Conservation (phyloP, 1,284 basidiomycete genomes). For the Irpex sp. region DNA sequence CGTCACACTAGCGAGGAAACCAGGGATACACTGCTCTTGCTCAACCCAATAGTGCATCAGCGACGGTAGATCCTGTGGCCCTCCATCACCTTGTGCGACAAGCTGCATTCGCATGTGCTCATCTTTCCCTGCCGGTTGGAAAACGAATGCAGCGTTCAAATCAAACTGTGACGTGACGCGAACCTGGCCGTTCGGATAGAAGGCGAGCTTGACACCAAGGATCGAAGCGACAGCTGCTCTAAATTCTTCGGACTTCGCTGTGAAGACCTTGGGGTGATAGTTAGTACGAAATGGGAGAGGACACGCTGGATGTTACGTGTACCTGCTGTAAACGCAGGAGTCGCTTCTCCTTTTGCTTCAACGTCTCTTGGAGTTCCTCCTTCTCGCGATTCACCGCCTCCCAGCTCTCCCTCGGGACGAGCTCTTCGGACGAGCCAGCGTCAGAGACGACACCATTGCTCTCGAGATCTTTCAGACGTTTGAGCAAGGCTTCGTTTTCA, state of each 20-base stretch:
- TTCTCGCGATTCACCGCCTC: slow-evolving; percentile 64
- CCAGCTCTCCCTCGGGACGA: slow-evolving; percentile 69
- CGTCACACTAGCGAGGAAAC: slow-evolving; percentile 73
- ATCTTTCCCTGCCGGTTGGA: slow-evolving; percentile 45
- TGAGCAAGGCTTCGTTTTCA: slow-evolving; percentile 74
- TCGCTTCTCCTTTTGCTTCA: slow-evolving; percentile 75
- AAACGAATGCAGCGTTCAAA: slow-evolving; percentile 66
- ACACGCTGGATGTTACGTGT: slow-evolving; percentile 2
- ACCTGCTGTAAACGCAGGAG: slow-evolving; percentile 71
- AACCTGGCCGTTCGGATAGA: slow-evolving; percentile 81
- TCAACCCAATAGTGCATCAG: slow-evolving; percentile 73
- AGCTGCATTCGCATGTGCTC: slow-evolving; percentile 60
- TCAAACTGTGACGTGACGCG: slow-evolving; percentile 82
- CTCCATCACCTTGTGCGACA: slow-evolving; percentile 63
- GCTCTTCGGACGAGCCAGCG: slow-evolving; percentile 25
- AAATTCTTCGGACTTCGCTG: slow-evolving; percentile 77
- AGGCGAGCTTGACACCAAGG: slow-evolving; percentile 81
- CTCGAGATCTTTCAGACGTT: slow-evolving; percentile 55
- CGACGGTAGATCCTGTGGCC: slow-evolving; percentile 62
- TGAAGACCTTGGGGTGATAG: slow-evolving; percentile 48
- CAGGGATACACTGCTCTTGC: slow-evolving; percentile 68
- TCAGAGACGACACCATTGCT: slow-evolving; percentile 22
- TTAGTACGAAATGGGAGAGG: neutral
- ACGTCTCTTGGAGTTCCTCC: slow-evolving; percentile 49
- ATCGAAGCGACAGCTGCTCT: slow-evolving; percentile 76